Evolutionary conservation across 495 filamentous ascomycete species (phyloP), one percentile per base, ranked within the genome.

Genomic region (Rostrohypoxylon terebratum): DNA sequence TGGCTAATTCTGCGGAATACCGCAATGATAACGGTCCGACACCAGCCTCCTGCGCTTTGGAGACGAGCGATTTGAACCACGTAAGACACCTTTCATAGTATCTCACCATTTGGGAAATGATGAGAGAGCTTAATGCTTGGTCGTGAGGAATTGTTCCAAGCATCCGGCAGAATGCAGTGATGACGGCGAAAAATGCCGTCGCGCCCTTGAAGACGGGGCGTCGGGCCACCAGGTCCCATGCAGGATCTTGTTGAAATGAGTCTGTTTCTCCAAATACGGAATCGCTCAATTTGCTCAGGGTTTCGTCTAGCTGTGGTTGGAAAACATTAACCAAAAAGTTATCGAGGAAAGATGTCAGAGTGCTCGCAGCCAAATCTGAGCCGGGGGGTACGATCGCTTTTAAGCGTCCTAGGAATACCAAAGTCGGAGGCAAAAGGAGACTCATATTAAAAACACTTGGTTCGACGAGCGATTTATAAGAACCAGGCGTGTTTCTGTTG

Each of bases 291-390:
- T 99, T 96, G 11, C 90, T 89, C 6, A 99, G 88, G 0, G 96
- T 97, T 75, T 99, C 96, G 59, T 99, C 96, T 13, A 99, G 82
- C 75, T 98, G 96, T 18, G 96, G 96, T 63, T 95, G 92, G 83
- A 99, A 99, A 38, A 98, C 94, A 74, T 98, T 98, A 79, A 98
- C 90, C 60, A 99, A 88, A 80, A 98, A 98, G 78, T 99, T 96
- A 77, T 99, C 96, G 10, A 99, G 87, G 81, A 99, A 99, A 21
- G 93, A 94, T 1, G 96, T 98, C 55, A 98, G 79, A 1, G 93
- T 97, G 78, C 90, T 93, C 66, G 92, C 91, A 6, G 91, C 90
- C 72, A 98, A 91, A 69, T 96, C 94, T 0, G 94, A 88, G 16
- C 86, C 90, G 14, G 90, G 86, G 3, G 96, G 96, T 0, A 99